Conservation (phyloP, 345 rosid genomes). For the Angophora floribunda region DNA sequence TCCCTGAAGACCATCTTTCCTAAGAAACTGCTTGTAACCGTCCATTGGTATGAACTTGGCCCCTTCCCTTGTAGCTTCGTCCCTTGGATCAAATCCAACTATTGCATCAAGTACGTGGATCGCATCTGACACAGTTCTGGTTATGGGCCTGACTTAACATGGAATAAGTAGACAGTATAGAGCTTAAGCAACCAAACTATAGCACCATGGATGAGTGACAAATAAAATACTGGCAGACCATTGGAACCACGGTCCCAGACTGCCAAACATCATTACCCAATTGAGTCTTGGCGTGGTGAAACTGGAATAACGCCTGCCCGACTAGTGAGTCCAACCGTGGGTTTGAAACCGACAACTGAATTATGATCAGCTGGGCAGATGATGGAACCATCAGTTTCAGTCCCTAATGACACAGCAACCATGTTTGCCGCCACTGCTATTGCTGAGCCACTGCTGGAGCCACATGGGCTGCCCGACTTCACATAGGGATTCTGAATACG, state of each 20-base stretch:
- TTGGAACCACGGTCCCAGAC: not conserved
- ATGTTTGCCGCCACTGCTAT: slow-evolving; percentile 2
- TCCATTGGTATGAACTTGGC: slow-evolving; percentile 9
- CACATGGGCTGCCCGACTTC: slow-evolving; percentile 2
- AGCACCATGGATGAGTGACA: not conserved
- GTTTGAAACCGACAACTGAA: slow-evolving; percentile 67
- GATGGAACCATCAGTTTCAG: slow-evolving; percentile 76
- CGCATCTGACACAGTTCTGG: slow-evolving; percentile 21
- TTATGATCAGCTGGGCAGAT: slow-evolving; percentile 44
- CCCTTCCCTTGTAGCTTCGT: slow-evolving; percentile 9
- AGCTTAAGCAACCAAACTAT: not conserved
- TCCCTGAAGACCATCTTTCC: slow-evolving; percentile 4
- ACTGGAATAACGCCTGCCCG: slow-evolving; percentile 46
- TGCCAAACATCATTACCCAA: slow-evolving; percentile 3
- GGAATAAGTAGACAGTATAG: not conserved
- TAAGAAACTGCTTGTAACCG: slow-evolving; percentile 30
- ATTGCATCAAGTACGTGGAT: slow-evolving; percentile 13
- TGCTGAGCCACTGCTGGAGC: slow-evolving; percentile 9
- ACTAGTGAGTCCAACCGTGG: slow-evolving; percentile 75
- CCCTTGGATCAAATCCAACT: slow-evolving; percentile 18
- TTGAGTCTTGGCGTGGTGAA: slow-evolving; percentile 12
- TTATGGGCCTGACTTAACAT: slow-evolving; percentile 9
- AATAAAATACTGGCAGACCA: not conserved
- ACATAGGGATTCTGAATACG: slow-evolving; percentile 12
- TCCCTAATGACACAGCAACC: slow-evolving; percentile 51